Evolutionary conservation across 495 filamentous ascomycete genomes (phyloP), one percentile per base, ranked within the genome.

Genomic region (Neurospora tetrasperma): DNA sequence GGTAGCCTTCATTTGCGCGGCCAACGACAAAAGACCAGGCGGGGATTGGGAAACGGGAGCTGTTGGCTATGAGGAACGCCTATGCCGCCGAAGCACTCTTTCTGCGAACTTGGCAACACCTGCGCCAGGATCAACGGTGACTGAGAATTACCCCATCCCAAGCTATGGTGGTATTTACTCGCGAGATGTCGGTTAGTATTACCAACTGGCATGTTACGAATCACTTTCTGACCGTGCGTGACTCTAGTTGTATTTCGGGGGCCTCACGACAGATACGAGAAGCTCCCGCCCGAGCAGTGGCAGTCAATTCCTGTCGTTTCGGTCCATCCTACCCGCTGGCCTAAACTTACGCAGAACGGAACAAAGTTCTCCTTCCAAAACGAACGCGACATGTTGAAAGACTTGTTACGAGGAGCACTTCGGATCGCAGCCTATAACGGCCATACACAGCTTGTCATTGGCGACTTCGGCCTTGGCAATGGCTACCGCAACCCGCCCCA

Each of bases 11-110:
- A 88, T 94, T 72, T 93, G 90, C 76, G 88, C 89, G 69, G 91
- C 91, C 12, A 90, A 93, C 77, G 91, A 94, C 76, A 91, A 89
- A 74, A 85, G 91, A 41, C 83, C 91, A 1, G 91, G 91, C 0
- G 91, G 91, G 3, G 91, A 93, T 73, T 94, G 91, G 91, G 91
- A 93, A 75, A 91, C 89, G 6, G 90, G 90, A 38, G 84, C 86
- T 42, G 87, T 90, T 71, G 90, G 90, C 23, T 91, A 90, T 40
- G 91, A 94, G 72, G 80, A 93, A 77, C 88, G 88, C 46, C 86
- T 94, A 27, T 90, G 89, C 76, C 84, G 91, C 71, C 84, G 91
- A 71, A 92, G 90, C 78, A 93, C 90, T 71, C 88, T 94, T 42
- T 88, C 89, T 11, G 86, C 89, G 10, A 85, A 88, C 3, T 82